Conservation (phyloP, 441 rosid genomes). For the Metrosideros polymorpha region DNA sequence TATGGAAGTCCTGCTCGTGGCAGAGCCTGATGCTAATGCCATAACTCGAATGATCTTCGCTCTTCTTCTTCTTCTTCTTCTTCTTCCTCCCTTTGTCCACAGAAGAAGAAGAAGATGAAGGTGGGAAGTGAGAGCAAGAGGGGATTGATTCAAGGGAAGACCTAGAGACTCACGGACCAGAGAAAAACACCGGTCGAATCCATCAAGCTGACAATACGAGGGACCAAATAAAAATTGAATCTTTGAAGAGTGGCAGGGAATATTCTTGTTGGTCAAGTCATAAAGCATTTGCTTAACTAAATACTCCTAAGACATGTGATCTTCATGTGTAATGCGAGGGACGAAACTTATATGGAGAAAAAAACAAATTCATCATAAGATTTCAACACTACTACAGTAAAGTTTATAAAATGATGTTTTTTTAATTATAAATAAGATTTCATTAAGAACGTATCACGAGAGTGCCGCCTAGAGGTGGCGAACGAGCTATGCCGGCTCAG, state of each 20-base stretch:
- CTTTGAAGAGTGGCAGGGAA: background rate
- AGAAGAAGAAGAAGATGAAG: background rate
- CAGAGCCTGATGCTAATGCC: conserved; percentile 1
- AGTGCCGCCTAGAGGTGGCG: background rate
- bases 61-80: background rate
- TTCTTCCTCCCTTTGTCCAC: background rate
- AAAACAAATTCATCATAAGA: too few relatives aligned
- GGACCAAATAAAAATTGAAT: background rate
- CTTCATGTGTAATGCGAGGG: background rate
- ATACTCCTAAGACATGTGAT: background rate
- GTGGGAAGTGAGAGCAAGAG: background rate
- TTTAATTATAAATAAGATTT: background rate
- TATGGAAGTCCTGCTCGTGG: background rate
- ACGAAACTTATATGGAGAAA: background rate
- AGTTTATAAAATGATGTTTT: too few relatives aligned
- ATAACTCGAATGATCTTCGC: background rate
- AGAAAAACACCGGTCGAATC: background rate
- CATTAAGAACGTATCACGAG: too few relatives aligned
- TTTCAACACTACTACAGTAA: too few relatives aligned
- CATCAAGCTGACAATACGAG: too few relatives aligned
- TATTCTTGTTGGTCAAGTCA: background rate
- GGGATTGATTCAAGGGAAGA: background rate
- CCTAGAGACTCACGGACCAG: background rate
- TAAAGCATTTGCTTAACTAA: background rate
- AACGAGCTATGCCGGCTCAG: fast-evolving